Conservation (phyloP, 1,284 basidiomycete genomes). For the Ceratobasidium sp. region DNA sequence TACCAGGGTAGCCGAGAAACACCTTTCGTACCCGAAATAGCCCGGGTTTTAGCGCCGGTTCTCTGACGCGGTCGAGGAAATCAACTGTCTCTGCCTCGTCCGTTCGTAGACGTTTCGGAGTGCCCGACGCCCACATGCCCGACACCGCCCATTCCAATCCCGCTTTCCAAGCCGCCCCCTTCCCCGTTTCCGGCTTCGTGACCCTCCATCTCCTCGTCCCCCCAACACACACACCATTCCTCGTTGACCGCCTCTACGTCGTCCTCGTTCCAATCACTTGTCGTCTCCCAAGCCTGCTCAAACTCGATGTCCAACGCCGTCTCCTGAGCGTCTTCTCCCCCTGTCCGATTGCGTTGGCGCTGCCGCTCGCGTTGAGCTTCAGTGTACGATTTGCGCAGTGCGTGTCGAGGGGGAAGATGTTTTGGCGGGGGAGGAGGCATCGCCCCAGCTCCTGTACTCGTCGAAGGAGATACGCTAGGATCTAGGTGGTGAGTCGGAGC, state of each 20-base stretch:
- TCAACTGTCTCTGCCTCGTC: slow-evolving; percentile 11
- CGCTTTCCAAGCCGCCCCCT: background rate
- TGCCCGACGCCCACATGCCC: background rate
- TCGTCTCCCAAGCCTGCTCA: slow-evolving; percentile 92
- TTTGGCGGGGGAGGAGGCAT: slow-evolving; percentile 40
- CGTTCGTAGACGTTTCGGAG: background rate
- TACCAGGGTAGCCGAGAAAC: background rate
- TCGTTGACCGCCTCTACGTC: slow-evolving; percentile 81
- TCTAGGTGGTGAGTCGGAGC: slow-evolving; percentile 38
- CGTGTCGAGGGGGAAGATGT: slow-evolving; percentile 40
- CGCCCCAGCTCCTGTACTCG: slow-evolving; percentile 1
- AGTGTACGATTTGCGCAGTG: slow-evolving; percentile 41
- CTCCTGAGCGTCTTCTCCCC: slow-evolving; percentile 55
- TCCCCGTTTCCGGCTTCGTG: background rate
- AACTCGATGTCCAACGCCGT: slow-evolving; percentile 86
- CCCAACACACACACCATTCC: slow-evolving; percentile 73
- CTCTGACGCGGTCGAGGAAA: background rate
- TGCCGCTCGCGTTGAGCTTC: slow-evolving; percentile 44
- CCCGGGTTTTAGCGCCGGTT: background rate
- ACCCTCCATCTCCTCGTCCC: slow-evolving; percentile 20
- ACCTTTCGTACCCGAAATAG: background rate
- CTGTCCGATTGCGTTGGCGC: slow-evolving; percentile 31
- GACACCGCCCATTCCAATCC: no score
- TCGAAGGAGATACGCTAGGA: slow-evolving; percentile 48
- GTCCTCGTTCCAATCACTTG: slow-evolving; percentile 89